Conservation (phyloP, 306 rosid genomes). For the Casuarina equisetifolia region DNA sequence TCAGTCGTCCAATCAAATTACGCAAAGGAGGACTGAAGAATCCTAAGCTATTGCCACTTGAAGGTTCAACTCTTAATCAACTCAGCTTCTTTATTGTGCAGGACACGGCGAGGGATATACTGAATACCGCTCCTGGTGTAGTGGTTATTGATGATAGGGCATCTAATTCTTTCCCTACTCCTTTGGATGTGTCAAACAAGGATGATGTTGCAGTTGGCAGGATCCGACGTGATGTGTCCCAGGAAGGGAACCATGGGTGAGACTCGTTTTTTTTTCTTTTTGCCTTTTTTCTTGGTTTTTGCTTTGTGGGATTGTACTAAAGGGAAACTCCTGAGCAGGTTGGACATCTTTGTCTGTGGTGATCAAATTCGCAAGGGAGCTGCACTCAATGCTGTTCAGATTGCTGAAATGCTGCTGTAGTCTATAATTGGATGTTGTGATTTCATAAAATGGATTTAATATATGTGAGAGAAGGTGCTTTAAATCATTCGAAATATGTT, state of each 20-base stretch:
- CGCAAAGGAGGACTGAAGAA: neutral
- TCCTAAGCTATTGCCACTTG: neutral
- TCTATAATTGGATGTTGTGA: neutral
- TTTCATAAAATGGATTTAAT: neutral
- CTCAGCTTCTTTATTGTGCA: constrained; percentile 25
- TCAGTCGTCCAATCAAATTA: neutral
- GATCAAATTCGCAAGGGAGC: constrained; percentile 99
- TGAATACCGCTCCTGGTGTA: constrained; percentile 81
- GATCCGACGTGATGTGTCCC: constrained; percentile 87
- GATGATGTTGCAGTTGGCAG: constrained; percentile 94
- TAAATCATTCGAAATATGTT: neutral
- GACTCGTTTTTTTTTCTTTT: neutral
- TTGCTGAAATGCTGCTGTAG: constrained; percentile 89
- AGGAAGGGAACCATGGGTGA: constrained; percentile 83
- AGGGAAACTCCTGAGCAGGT: constrained; percentile 41
- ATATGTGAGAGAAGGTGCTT: constrained; percentile 6
- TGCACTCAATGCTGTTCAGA: constrained; percentile 95
- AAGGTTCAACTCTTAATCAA: neutral
- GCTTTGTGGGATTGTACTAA: constrained; percentile 7
- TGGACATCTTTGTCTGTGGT: constrained; percentile 94
- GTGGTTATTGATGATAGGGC: constrained; percentile 83
- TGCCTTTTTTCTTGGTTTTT: too few species aligned
- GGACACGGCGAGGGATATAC: constrained; percentile 78
- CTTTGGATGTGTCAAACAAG: constrained; percentile 88
- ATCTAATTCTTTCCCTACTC: constrained; percentile 87